Conservation (phyloP, 2,329 filamentous ascomycete genomes). For the Fusarium clavum region DNA sequence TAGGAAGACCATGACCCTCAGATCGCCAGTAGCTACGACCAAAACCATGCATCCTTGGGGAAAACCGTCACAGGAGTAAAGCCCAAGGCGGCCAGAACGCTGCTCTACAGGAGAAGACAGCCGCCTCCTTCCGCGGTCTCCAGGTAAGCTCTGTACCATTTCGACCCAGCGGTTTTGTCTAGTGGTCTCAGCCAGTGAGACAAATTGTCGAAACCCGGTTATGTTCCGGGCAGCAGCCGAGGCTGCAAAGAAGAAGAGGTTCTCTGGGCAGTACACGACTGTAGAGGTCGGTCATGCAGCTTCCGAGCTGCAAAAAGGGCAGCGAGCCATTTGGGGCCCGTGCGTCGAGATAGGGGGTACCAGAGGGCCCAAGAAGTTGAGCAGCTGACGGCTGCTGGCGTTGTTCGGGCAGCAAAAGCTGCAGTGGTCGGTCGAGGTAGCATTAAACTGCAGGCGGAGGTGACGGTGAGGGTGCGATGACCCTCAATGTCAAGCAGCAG, state of each 20-base stretch:
- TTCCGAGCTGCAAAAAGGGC: conserved; percentile 15
- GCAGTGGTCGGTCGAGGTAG: neutral
- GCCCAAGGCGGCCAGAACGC: no score
- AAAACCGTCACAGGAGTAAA: no score
- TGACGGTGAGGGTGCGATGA: neutral
- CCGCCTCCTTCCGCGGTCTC: neutral
- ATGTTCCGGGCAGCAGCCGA: neutral
- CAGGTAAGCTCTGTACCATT: neutral
- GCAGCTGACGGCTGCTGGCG: neutral
- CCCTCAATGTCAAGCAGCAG: neutral
- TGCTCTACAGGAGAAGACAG: no score
- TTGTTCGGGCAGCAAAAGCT: neutral
- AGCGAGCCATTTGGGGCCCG: neutral
- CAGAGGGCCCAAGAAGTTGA: neutral
- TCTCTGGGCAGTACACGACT: conserved; percentile 15
- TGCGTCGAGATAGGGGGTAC: neutral
- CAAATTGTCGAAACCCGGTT: neutral
- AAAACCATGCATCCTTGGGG: no score
- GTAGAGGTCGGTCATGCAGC: conserved; percentile 27
- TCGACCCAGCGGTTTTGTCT: neutral
- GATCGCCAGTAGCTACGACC: no score
- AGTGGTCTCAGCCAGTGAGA: neutral
- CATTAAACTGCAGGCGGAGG: neutral
- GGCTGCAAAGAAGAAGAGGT: neutral
- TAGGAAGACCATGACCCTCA: no score